phyloP scores from a whole-genome alignment of 2,329 filamentous ascomycete species.

The Blastomyces emzantsi region DNA sequence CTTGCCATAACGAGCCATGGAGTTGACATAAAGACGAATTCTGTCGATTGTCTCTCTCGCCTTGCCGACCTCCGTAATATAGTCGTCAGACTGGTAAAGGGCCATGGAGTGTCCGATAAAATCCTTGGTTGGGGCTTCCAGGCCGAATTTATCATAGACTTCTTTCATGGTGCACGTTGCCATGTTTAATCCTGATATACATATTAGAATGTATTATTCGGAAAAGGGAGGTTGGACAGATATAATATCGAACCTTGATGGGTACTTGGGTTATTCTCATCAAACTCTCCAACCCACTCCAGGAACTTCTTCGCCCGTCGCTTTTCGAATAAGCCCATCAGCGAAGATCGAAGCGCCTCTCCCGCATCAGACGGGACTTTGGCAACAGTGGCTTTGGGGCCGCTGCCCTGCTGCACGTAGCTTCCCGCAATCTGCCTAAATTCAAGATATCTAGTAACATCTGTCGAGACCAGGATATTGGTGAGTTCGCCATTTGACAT shows the following conservation, averaged over 20 bases:
- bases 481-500: slow-evolving; percentile 98
- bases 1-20: slow-evolving; percentile 94
- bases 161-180: slow-evolving; percentile 82
- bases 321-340: slow-evolving; percentile 99
- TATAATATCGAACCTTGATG: slow-evolving; percentile 64
- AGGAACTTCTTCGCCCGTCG: slow-evolving; percentile 92
- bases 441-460: slow-evolving; percentile 79
- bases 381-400: slow-evolving; percentile 79
- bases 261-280: slow-evolving; percentile 68
- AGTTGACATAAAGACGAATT: slow-evolving; percentile 94
- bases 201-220: slow-evolving; percentile 17
- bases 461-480: slow-evolving; percentile 95
- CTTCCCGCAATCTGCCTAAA: slow-evolving; percentile 94
- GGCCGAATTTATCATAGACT: slow-evolving; percentile 96
- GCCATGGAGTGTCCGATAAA: slow-evolving; percentile 99
- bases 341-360: slow-evolving; percentile 81
- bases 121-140: slow-evolving; percentile 81
- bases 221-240: background rate
- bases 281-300: slow-evolving; percentile 86
- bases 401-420: slow-evolving; percentile 83
- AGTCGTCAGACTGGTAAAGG: slow-evolving; percentile 81
- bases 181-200: slow-evolving; percentile 62
- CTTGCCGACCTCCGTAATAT: slow-evolving; percentile 62
- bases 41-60: slow-evolving; percentile 82
- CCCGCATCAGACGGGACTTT: slow-evolving; percentile 92